Evolutionary conservation across 2,329 filamentous ascomycete genomes (phyloP).

Genomic region (Talaromyces funiculosus): DNA sequence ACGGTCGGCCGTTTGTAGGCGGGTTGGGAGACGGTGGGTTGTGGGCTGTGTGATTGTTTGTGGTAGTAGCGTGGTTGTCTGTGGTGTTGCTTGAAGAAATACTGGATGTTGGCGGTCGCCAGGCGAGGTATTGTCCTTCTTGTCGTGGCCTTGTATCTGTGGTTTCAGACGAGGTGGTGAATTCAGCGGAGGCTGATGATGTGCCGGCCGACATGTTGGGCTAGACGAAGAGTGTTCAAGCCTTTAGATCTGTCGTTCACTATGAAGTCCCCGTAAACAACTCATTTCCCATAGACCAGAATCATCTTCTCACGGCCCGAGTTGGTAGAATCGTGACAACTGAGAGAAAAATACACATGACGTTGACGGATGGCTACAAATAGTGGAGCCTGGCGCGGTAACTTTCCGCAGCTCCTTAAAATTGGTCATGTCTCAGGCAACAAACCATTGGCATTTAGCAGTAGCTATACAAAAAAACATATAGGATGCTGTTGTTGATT

Average conservation of each 20-base stretch:
- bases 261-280: not conserved
- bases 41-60: not conserved
- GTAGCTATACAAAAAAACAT: too few relatives aligned
- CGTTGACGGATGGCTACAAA: not conserved
- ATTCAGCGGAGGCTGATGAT: not conserved
- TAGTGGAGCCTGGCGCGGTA: not conserved
- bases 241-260: not conserved
- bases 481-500: not conserved
- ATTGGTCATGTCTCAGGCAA: not conserved
- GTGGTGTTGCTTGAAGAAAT: not conserved
- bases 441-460: too few relatives aligned
- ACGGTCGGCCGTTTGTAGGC: not conserved
- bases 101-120: not conserved
- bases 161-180: not conserved
- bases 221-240: not conserved
- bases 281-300: too few relatives aligned
- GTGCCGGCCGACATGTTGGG: slow-evolving; percentile 1
- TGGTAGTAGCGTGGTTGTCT: not conserved
- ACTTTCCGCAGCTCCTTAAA: not conserved
- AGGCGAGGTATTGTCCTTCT: slow-evolving; percentile 9
- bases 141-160: not conserved
- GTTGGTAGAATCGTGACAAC: not conserved
- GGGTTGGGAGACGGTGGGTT: not conserved
- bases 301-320: not conserved
- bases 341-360: not conserved